A percentile compares a stretch with the other conserved stretches of the same genome.
Conservation (phyloP, 495 filamentous ascomycete species). For the Daldinia caldariorum region DNA sequence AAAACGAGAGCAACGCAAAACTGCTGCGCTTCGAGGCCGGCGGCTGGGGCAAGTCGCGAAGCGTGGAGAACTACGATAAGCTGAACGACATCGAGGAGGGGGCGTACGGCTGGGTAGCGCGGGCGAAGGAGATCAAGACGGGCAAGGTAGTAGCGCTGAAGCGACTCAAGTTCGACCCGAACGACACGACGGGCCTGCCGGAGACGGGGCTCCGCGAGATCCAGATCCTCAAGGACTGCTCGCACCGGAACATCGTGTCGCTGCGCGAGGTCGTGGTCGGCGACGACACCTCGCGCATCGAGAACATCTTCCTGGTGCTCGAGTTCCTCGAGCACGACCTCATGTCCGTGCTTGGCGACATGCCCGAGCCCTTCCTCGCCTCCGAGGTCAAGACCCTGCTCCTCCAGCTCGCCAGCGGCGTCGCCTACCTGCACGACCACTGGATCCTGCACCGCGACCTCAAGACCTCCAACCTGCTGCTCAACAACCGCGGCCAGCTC, state of each 20-base stretch:
- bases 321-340: conserved; percentile 99
- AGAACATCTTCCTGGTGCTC: conserved; percentile 94
- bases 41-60: conserved; percentile 77
- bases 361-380: conserved; percentile 91
- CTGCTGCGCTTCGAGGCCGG: conserved; percentile 76
- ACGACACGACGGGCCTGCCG: conserved; percentile 81
- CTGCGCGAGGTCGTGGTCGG: conserved; percentile 89
- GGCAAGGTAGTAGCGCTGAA: conserved; percentile 93
- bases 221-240: conserved; percentile 60
- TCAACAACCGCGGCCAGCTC: conserved; percentile 94
- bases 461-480: conserved; percentile 94
- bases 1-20: conserved; percentile 45
- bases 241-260: conserved; percentile 63
- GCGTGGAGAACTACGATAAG: conserved; percentile 89
- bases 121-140: conserved; percentile 80
- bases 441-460: conserved; percentile 98
- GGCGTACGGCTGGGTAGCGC: conserved; percentile 92
- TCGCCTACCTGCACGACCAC: conserved; percentile 85
- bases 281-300: conserved; percentile 67
- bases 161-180: conserved; percentile 89
- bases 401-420: conserved; percentile 80
- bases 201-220: conserved; percentile 95
- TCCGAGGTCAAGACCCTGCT: conserved; percentile 94
- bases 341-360: conserved; percentile 90
- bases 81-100: conserved; percentile 98